Evolutionary conservation across 163 green algal genomes (phyloP).

Genomic region (Volvox carteri): DNA sequence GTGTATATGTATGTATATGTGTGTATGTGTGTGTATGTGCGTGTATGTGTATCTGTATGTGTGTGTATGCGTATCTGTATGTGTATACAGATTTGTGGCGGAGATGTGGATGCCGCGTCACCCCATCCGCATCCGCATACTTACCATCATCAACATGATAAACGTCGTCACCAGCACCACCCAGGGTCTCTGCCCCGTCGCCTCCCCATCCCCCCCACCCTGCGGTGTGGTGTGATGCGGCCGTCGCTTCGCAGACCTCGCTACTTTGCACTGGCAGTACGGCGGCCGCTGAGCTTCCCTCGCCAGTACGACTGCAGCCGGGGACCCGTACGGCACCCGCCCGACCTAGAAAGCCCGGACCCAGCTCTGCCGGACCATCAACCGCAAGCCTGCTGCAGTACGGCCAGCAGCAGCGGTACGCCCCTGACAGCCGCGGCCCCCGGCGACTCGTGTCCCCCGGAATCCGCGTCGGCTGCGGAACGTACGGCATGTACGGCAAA

Average conservation of each 20-base stretch:
- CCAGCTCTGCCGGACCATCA: too few relatives aligned
- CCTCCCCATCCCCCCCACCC: not conserved
- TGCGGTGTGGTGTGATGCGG: not conserved
- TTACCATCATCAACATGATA: not conserved
- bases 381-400: too few relatives aligned
- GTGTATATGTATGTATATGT: not conserved
- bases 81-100: too few relatives aligned
- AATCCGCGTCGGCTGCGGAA: not conserved
- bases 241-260: conserved; percentile 9
- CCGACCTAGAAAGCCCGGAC: not conserved
- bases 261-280: conserved; percentile 40
- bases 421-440: not conserved
- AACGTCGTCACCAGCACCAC: not conserved
- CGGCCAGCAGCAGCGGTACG: not conserved
- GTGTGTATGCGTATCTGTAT: too few relatives aligned
- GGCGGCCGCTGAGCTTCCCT: conserved; percentile 14
- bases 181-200: not conserved
- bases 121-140: not conserved
- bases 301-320: not conserved
- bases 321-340: conserved; percentile 15
- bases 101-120: too few relatives aligned
- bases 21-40: not conserved
- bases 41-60: too few relatives aligned
- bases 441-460: not conserved
- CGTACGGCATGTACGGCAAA: not conserved